Percentiles rank a stretch among this genome's conserved stretches.
phyloP scores from a whole-genome alignment of 2,329 filamentous ascomycete species.

The Penicillium brasilianum region DNA sequence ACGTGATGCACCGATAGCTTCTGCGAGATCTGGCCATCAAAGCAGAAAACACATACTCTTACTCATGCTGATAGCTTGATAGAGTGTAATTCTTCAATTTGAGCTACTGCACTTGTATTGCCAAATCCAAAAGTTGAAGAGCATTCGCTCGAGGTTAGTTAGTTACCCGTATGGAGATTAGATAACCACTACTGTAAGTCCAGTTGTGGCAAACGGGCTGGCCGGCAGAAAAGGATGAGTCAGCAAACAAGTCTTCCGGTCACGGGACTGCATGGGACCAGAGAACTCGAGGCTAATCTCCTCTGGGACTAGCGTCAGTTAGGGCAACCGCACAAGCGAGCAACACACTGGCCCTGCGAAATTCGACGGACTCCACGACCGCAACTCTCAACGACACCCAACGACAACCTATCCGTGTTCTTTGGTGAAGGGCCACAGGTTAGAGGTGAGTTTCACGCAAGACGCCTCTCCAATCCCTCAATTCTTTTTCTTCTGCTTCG shows the following conservation, averaged over 20 bases:
- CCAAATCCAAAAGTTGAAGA: too few relatives aligned
- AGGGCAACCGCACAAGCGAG: conserved; percentile 53
- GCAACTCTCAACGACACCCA: conserved; percentile 47
- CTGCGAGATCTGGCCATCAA: background rate
- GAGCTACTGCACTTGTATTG: too few relatives aligned
- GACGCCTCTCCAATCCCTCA: conserved; percentile 25
- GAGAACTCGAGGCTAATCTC: conserved; percentile 24
- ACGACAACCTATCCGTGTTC: conserved; percentile 48
- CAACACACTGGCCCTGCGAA: conserved; percentile 48
- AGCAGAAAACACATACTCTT: background rate
- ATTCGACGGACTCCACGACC: conserved; percentile 49
- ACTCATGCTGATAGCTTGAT: too few relatives aligned
- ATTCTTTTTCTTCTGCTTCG: conserved; percentile 35
- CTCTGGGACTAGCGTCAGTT: conserved; percentile 40
- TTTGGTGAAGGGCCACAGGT: conserved; percentile 53
- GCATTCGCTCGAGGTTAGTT: background rate
- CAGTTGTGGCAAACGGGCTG: background rate
- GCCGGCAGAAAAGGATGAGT: conserved; percentile 18
- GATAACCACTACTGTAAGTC: background rate
- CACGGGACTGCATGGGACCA: conserved; percentile 29
- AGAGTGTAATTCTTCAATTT: too few relatives aligned
- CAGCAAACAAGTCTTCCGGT: conserved; percentile 13
- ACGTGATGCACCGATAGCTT: background rate
- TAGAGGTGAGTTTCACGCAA: conserved; percentile 48
- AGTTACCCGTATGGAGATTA: background rate